Evolutionary conservation across 2,329 filamentous ascomycete genomes (phyloP), one percentile per base, ranked within the genome.

Genomic region (Aciculosporium take): DNA sequence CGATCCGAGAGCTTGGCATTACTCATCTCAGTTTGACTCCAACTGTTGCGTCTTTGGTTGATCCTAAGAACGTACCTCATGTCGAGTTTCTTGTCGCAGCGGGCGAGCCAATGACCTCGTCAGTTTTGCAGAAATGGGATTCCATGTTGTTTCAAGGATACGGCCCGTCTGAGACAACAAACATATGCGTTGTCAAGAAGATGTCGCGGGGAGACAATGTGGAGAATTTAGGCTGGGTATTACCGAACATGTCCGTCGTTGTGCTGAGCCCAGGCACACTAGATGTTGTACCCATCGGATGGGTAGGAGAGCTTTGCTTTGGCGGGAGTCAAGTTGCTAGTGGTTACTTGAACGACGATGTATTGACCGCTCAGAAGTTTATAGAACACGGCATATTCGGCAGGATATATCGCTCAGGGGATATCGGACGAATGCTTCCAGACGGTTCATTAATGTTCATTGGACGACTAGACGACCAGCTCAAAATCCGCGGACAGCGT

Each of bases 1-100:
- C 76, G 0, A 83, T 93, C 42, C 68, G 76, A 3, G 54, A 58
- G 1, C 60, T 93, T 15, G 51, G 62, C 0, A 68, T 87, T 30
- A 93, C 86, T 0, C 87, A 94, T 57, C 68, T 94, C 17, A 89
- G 84, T 52, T 69, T 94, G 57, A 94, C 87, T 0, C 84, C 87
- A 1, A 93, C 85, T 0, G 82, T 94, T 1, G 86, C 86, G 18
- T 76, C 81, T 1, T 64, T 91, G n/a, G 63, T 93, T 5, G 61
- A 78, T 27, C 81, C 84, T 0, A 47, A 60, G 1, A 79, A 79
- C 36, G 77, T 89, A 0, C 85, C 85, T 0, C 61, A 57, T 1
- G 83, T 94, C 0, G 62, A 78, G 33, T 84, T 91, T 48, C 64
- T 94, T 2, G 81, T 91, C 10, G 86, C 83, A 1, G 81, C 84